Evolutionary conservation across 352 stramenopile genomes (phyloP), one percentile per base, ranked within the genome.

Genomic region (Phytopythium oedochilum): DNA sequence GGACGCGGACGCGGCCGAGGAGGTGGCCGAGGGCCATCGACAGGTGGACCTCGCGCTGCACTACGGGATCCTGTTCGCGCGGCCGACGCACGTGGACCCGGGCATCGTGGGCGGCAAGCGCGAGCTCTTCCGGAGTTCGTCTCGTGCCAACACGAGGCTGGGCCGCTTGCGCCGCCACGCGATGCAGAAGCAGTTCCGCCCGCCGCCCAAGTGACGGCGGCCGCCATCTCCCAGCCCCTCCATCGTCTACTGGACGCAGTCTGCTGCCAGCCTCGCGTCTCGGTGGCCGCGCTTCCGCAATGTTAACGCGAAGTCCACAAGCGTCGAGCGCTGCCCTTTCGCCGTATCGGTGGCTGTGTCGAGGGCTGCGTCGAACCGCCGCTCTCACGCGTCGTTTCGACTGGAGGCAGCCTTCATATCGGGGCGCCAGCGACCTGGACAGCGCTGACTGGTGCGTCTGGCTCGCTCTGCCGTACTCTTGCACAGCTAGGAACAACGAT

Each of bases 41-140:
- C 75, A 92, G 38, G 71, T 94, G 48, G 84, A 94, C 52, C 53
- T 92, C 23, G 84, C 82, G 26, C 50, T 94, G 35, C 80, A 92
- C 65, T 92, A 92, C 67, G 82, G 88, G 51, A 92, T 89, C 55
- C 84, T 79, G 50, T 94, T 91, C 40, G 81, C 84, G 38, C 71
- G 81, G 9, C 84, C 78, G 26, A 54, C 88, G 26, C 86, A 94
- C 62, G 80, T 83, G 50, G 84, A 94, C 22, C 81, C 78, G 2
- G 78, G 80, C 43, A 94, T 81, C 0, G 71, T 92, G 46, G 84
- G 81, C 39, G 84, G 84, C 17, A 81, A 92, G 32, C 76, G 55
- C 39, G 63, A 92, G 28, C 89, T 94, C 28, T 72, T 57, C 28
- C 79, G 84, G 7, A 62, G 64, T 10, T 89, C 79, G 1, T 72